Percentiles rank a stretch among this genome's conserved stretches.
These are phyloP conservation scores for Chernovozyma sophiae-reginae DNA, from an alignment of 1,139 yeast species.

Conservation along the genomic window DNA sequence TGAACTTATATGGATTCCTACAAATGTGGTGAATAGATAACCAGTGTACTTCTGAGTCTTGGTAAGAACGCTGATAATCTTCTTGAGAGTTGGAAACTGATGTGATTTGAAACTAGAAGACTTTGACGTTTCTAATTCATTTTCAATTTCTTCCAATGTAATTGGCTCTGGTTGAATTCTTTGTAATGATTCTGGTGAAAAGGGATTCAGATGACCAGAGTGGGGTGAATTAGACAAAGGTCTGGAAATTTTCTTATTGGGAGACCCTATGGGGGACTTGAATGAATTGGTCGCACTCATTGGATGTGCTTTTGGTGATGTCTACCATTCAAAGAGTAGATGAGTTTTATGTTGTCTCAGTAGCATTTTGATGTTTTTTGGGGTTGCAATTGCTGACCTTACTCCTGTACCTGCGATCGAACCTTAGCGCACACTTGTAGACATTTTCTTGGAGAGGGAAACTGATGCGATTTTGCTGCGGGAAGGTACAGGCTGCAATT, in stretches of 20 bases:
- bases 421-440: too few species aligned
- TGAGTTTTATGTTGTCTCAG: too few species aligned
- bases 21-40: conserved; percentile 52
- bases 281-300: too few species aligned
- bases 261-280: background rate
- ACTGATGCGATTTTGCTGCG: too few species aligned
- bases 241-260: background rate
- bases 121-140: background rate
- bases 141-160: conserved; percentile 6
- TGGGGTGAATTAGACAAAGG: background rate
- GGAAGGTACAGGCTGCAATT: too few species aligned
- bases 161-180: conserved; percentile 7
- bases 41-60: conserved; percentile 59
- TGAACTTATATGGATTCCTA: conserved; percentile 55
- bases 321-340: too few species aligned
- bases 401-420: too few species aligned
- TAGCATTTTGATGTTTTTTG: too few species aligned
- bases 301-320: too few species aligned
- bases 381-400: too few species aligned
- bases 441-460: too few species aligned
- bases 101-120: background rate
- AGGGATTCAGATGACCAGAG: background rate
- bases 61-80: conserved; percentile 6
- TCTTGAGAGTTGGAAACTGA: conserved; percentile 5
- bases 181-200: conserved; percentile 3